phyloP scores from a whole-genome alignment of 306 rosid genomes.

The Medicago lupulina region DNA sequence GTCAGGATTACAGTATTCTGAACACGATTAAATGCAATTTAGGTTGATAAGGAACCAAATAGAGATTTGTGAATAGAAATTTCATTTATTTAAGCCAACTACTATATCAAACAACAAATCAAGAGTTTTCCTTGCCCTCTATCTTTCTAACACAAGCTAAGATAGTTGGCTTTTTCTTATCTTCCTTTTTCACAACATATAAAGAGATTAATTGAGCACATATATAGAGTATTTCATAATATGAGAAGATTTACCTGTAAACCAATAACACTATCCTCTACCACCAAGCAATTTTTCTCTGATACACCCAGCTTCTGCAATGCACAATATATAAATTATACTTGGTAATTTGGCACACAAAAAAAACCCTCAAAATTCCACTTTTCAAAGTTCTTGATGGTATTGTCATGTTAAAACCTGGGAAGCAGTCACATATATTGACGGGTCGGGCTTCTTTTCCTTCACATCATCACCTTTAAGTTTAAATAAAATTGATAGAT shows the following conservation, averaged over 20 bases:
- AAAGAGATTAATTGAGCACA: slow-evolving; percentile 11
- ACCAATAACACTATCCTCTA: slow-evolving; percentile 95
- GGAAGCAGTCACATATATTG: slow-evolving; percentile 82
- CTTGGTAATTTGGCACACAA: neutral
- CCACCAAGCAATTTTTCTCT: slow-evolving; percentile 73
- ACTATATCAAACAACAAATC: slow-evolving; percentile 18
- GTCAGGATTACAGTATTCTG: neutral
- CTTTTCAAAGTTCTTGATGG: slow-evolving; percentile 11
- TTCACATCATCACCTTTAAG: slow-evolving; percentile 94
- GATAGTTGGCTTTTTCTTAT: neutral
- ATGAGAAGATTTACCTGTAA: slow-evolving; percentile 64
- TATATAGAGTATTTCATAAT: slow-evolving; percentile 10
- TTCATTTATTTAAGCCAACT: slow-evolving; percentile 21
- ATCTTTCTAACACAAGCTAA: slow-evolving; percentile 17
- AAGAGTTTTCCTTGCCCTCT: neutral
- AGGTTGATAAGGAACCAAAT: slow-evolving; percentile 25
- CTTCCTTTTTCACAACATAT: neutral
- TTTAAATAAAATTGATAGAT: slow-evolving; percentile 8
- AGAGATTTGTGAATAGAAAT: slow-evolving; percentile 18
- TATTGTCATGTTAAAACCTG: slow-evolving; percentile 56
- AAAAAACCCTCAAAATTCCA: slow-evolving; percentile 13
- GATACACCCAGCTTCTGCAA: slow-evolving; percentile 75
- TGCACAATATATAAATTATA: slow-evolving; percentile 42
- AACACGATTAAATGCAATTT: slow-evolving; percentile 11
- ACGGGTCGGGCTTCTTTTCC: slow-evolving; percentile 94